phyloP scores from a whole-genome alignment of 108 stramenopile species.

The Nitzschia putrida region DNA sequence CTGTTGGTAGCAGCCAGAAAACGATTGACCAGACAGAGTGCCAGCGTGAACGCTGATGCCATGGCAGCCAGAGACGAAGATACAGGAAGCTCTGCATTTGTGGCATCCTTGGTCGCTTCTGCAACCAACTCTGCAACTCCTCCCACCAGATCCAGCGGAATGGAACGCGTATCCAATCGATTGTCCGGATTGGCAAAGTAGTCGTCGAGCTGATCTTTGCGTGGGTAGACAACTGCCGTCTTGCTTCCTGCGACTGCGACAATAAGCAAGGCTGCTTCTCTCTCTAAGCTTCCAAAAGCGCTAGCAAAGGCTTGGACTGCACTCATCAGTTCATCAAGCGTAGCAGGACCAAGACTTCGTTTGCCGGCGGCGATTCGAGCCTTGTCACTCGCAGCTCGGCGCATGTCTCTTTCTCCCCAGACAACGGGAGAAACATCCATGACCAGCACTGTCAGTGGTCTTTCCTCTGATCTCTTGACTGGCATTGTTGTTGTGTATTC shows the following conservation, averaged over 20 bases:
- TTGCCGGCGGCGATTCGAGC: conserved; percentile 52
- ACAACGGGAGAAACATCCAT: conserved; percentile 75
- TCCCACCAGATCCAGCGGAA: conserved; percentile 54
- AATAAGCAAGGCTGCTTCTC: conserved; percentile 65
- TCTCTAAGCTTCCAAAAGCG: conserved; percentile 57
- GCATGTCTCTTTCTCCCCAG: conserved; percentile 68
- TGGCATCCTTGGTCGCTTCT: conserved; percentile 41
- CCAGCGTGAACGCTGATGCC: conserved; percentile 69
- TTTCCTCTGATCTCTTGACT: conserved; percentile 32
- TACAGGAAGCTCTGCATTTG: conserved; percentile 10
- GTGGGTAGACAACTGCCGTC: conserved; percentile 67
- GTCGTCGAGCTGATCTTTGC: conserved; percentile 61
- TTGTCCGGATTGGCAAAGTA: conserved; percentile 55
- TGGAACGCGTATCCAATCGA: conserved; percentile 53
- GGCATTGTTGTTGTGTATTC: conserved; percentile 12
- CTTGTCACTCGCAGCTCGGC: conserved; percentile 57
- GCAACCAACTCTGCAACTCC: conserved; percentile 74
- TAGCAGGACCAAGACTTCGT: conserved; percentile 69
- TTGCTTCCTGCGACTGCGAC: conserved; percentile 76
- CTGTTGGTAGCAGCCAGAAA: conserved; percentile 73
- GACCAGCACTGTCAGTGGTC: conserved; percentile 64
- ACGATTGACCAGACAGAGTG: conserved; percentile 75
- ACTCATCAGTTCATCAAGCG: conserved; percentile 66
- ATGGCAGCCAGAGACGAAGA: conserved; percentile 55
- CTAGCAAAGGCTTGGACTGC: conserved; percentile 56